phyloP scores from a whole-genome alignment of 768 basidiomycete species.

The Tulasnella sp. region DNA sequence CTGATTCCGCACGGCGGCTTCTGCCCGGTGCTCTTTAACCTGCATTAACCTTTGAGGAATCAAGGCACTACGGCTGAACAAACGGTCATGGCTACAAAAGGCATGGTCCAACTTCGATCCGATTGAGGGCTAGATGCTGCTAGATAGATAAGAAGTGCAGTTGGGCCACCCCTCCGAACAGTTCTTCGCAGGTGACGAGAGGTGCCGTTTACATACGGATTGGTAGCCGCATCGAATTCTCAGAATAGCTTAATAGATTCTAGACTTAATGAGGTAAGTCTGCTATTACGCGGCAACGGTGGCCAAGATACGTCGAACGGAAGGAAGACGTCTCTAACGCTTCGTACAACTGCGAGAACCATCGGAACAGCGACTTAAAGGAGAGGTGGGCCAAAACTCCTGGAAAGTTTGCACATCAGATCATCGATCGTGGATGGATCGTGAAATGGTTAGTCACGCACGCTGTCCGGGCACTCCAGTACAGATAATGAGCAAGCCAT shows the following conservation, averaged over 20 bases:
- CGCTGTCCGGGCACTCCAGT: too few species aligned
- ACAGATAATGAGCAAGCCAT: too few species aligned
- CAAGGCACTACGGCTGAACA: neutral
- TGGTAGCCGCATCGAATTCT: neutral
- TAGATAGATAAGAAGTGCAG: neutral
- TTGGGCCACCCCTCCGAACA: neutral
- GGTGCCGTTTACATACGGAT: neutral
- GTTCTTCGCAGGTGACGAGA: neutral
- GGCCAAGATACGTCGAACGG: too few species aligned
- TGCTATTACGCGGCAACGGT: too few species aligned
- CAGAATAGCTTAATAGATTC: neutral
- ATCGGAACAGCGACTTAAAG: too few species aligned
- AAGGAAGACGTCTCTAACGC: too few species aligned
- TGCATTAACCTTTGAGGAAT: neutral
- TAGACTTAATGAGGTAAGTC: neutral
- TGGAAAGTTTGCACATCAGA: too few species aligned
- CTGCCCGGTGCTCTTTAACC: neutral
- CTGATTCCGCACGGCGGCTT: slow-evolving; percentile 1
- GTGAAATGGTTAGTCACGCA: too few species aligned
- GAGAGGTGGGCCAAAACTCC: too few species aligned
- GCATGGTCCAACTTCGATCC: neutral
- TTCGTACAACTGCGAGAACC: too few species aligned
- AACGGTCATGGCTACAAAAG: neutral
- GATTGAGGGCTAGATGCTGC: neutral
- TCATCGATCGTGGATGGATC: too few species aligned